These are phyloP conservation scores for Aspergillus aculeatus DNA, from an alignment of 2,329 filamentous ascomycete genomes.

Conservation along the genomic window DNA sequence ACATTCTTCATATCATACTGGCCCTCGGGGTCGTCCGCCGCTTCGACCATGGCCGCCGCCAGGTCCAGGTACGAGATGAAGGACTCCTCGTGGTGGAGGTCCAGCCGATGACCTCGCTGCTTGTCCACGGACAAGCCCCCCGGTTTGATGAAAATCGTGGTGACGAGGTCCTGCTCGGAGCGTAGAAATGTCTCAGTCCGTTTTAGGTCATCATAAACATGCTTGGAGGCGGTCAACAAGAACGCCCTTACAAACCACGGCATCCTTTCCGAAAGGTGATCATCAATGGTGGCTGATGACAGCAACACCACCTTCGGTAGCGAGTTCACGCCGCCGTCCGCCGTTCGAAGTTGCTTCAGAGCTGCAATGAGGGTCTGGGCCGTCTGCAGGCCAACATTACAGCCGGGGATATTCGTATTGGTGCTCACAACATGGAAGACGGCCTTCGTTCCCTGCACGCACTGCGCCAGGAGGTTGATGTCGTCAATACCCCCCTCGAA, in stretches of 20 bases:
- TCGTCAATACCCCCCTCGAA: slow-evolving; percentile 47
- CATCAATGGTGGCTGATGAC: slow-evolving; percentile 46
- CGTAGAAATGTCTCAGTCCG: slow-evolving; percentile 1
- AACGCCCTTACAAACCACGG: slow-evolving; percentile 1
- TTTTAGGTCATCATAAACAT: slow-evolving; percentile 9
- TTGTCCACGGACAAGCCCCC: slow-evolving; percentile 6
- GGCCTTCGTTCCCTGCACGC: slow-evolving; percentile 36
- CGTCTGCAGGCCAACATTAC: slow-evolving; percentile 38
- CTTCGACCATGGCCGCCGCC: slow-evolving; percentile 13
- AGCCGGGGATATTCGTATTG: slow-evolving; percentile 48
- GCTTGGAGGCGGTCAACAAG: slow-evolving; percentile 4
- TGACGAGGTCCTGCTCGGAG: slow-evolving; percentile 1
- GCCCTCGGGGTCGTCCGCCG: slow-evolving; percentile 4
- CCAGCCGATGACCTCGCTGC: slow-evolving; percentile 7
- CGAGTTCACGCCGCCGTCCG: background rate
- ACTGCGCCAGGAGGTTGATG: slow-evolving; percentile 36
- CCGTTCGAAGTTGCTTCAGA: slow-evolving; percentile 28
- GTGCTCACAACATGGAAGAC: slow-evolving; percentile 44
- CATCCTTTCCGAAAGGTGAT: slow-evolving; percentile 27
- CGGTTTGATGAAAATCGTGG: slow-evolving; percentile 11
- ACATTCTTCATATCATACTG: slow-evolving; percentile 11
- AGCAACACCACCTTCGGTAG: slow-evolving; percentile 47
- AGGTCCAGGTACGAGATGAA: slow-evolving; percentile 12
- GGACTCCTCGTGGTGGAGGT: slow-evolving; percentile 3
- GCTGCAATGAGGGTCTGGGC: slow-evolving; percentile 38